phyloP scores from a whole-genome alignment of 257 asterid species.

The Knoxia roxburghii region DNA sequence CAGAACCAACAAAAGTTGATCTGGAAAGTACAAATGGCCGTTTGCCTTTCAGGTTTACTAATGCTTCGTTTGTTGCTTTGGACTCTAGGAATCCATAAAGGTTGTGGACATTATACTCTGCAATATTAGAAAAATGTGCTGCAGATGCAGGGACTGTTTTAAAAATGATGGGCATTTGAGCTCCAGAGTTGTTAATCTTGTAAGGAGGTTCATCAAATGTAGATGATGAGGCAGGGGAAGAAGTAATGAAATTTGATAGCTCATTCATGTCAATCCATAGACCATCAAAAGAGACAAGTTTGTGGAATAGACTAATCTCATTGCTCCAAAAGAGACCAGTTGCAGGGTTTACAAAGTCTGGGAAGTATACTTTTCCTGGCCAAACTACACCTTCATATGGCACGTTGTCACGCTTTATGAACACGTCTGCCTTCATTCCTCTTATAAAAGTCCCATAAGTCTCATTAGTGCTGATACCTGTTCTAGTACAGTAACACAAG shows the following conservation, averaged over 20 bases:
- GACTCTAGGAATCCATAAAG: conserved; percentile 77
- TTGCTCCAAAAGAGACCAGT: conserved; percentile 50
- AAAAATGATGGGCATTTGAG: conserved; percentile 32
- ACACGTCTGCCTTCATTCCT: conserved; percentile 67
- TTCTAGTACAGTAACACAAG: not conserved
- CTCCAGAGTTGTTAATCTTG: conserved; percentile 64
- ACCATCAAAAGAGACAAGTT: conserved; percentile 60
- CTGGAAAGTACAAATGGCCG: conserved; percentile 80
- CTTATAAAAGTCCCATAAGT: conserved; percentile 58
- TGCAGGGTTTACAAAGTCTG: conserved; percentile 68
- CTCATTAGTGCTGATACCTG: conserved; percentile 58
- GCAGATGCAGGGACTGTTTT: conserved; percentile 66
- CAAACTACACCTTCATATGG: conserved; percentile 78
- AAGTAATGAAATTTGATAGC: conserved; percentile 62
- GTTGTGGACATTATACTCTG: conserved; percentile 74
- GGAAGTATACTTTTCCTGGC: conserved; percentile 80
- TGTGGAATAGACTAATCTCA: conserved; percentile 53
- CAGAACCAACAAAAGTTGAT: conserved; percentile 87
- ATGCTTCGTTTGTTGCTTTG: conserved; percentile 58
- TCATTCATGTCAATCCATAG: conserved; percentile 98
- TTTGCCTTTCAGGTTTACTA: conserved; percentile 42
- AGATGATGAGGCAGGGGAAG: conserved; percentile 53
- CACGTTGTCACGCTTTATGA: conserved; percentile 55
- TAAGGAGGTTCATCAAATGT: conserved; percentile 72
- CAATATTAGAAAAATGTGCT: conserved; percentile 46